Evolutionary conservation across 768 basidiomycete genomes (phyloP).

Genomic region (Tylopilus sp.): DNA sequence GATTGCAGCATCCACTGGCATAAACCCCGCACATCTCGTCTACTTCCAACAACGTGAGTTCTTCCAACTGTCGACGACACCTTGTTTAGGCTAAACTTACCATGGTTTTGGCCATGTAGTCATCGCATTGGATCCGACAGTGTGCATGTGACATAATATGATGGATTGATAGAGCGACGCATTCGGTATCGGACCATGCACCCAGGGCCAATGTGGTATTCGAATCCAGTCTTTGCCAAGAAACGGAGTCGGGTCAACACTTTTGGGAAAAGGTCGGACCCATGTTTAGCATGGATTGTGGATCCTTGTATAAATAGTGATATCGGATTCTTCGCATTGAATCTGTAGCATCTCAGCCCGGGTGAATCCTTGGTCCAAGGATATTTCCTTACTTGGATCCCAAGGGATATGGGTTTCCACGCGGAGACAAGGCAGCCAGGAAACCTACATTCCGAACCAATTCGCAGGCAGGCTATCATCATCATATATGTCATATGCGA

Average conservation of each 20-base stretch:
- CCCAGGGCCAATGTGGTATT: not conserved
- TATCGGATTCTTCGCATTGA: not conserved
- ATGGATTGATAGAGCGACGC: not conserved
- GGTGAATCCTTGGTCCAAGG: not conserved
- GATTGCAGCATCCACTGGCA: slow-evolving; percentile 41
- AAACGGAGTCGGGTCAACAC: not conserved
- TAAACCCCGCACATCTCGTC: slow-evolving; percentile 42
- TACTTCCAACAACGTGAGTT: slow-evolving; percentile 46
- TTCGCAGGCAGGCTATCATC: not conserved
- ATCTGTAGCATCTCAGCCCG: not conserved
- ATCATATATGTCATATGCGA: not conserved
- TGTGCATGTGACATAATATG: slow-evolving; percentile 22
- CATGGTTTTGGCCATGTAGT: slow-evolving; percentile 14
- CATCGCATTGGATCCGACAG: slow-evolving; percentile 32
- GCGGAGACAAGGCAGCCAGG: not conserved
- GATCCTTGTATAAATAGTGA: slow-evolving; percentile 3
- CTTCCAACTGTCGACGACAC: not conserved
- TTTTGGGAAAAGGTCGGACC: not conserved
- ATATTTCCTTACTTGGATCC: slow-evolving; percentile 1
- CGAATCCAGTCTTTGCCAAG: not conserved
- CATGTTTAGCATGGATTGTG: not conserved
- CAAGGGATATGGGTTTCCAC: not conserved
- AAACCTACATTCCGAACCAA: not conserved
- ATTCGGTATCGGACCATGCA: not conserved
- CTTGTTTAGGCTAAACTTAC: slow-evolving; percentile 3